Evolutionary conservation across 1,284 basidiomycete species (phyloP).

Genomic region (Ganoderma lucidum): DNA sequence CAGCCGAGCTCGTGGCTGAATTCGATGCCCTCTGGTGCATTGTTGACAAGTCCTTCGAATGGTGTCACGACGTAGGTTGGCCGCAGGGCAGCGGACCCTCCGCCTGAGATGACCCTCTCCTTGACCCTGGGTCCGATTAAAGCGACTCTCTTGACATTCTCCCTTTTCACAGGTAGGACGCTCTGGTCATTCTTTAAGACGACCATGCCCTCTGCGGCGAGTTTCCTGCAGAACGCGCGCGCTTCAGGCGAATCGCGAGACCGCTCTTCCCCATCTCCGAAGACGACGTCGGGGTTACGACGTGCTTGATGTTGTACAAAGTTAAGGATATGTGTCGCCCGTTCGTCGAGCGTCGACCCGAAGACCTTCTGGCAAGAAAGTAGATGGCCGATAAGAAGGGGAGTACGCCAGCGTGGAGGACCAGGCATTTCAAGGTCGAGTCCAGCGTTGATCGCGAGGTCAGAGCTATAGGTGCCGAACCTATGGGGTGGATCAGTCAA

Average conservation of each 20-base stretch:
- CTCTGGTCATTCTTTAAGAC: slow-evolving; percentile 70
- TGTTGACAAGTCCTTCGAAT: slow-evolving; percentile 61
- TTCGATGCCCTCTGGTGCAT: slow-evolving; percentile 53
- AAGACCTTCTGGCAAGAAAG: slow-evolving; percentile 66
- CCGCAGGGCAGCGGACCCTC: slow-evolving; percentile 57
- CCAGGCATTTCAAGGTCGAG: slow-evolving; percentile 79
- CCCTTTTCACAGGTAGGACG: slow-evolving; percentile 50
- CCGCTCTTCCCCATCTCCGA: slow-evolving; percentile 68
- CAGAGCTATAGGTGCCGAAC: slow-evolving; percentile 70
- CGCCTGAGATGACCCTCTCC: slow-evolving; percentile 55
- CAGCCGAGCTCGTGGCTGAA: slow-evolving; percentile 65
- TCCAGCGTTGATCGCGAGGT: slow-evolving; percentile 67
- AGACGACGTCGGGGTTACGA: slow-evolving; percentile 67
- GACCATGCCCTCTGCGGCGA: slow-evolving; percentile 73
- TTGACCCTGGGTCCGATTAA: slow-evolving; percentile 57
- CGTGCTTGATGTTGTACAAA: slow-evolving; percentile 68
- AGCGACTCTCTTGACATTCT: slow-evolving; percentile 47
- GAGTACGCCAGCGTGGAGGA: slow-evolving; percentile 68
- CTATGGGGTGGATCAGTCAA: slow-evolving; percentile 40
- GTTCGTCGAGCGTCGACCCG: slow-evolving; percentile 59
- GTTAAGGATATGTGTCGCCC: slow-evolving; percentile 60
- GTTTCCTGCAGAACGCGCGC: slow-evolving; percentile 60
- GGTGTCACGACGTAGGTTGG: slow-evolving; percentile 59
- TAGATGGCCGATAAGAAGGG: slow-evolving; percentile 60
- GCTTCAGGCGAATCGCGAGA: slow-evolving; percentile 63